Base-by-base conservation (phyloP, 208 protist species). In the Trypanosoma congolense region DNA sequence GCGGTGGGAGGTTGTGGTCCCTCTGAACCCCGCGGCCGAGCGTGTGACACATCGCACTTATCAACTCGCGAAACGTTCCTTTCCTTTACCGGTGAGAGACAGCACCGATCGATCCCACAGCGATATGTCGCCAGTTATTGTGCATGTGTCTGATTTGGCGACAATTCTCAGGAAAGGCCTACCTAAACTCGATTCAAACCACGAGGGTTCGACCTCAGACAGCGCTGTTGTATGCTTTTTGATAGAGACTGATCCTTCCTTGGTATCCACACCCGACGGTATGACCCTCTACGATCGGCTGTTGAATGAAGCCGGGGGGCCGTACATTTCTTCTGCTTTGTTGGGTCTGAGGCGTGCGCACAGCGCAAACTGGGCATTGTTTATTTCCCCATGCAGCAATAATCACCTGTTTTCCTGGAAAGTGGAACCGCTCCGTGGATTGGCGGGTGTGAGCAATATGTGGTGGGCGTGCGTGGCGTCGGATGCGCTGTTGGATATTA, bases 401-500 rank as follows among this genome's bases (percentile, higher is more conserved):
- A 59, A 54, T 30, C 4, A 53, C 30, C 25, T 66, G 14, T 59
- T 52, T 44, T 21, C 29, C 2, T 59, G 43, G 50, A 29, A 57
- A 6, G 2, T 25, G 3, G 31, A 9, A n/a, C 12, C 6, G 21
- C 42, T 9, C 18, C n/a, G 10, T 6, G 21, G 30, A 3, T 53
- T 29, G 22, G 43, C 43, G n/a, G 26, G 36, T 14, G 18, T 28
- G 10, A 22, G 36, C 16, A 46, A 8, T 30, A 9, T 58, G 10
- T 66, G 44, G 45, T 66, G 60, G 60, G 29, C 59, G 19, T 66
- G 60, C 21, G 42, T 51, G 21, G 38, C 60, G n/a, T 50, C 50
- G 4, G 60, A 66, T 45, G 56, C 33, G 14, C 25, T 66, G 16
- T 35, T 66, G 3, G 60, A 66, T 33, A 8, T 59, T 12, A 66